Evolutionary conservation across 2,329 filamentous ascomycete genomes (phyloP).

Genomic region (Chaetothyriales sp.): DNA sequence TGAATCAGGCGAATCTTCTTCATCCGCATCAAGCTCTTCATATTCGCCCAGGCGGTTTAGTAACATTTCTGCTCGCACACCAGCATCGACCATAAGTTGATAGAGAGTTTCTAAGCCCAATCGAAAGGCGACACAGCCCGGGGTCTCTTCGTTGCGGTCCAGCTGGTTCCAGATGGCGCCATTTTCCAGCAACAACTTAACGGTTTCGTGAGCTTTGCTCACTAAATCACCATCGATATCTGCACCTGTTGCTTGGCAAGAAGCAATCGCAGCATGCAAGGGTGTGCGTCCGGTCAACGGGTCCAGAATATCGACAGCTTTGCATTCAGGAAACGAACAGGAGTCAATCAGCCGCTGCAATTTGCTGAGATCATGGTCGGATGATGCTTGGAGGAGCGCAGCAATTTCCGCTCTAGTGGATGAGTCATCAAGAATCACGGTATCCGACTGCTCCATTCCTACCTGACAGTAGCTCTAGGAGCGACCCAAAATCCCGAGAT

Average conservation of each 20-base stretch:
- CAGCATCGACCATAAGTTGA: constrained; percentile 71
- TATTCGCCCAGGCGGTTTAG: constrained; percentile 73
- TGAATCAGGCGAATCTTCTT: constrained; percentile 21
- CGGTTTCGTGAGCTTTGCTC: constrained; percentile 44
- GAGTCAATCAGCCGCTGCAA: constrained; percentile 30
- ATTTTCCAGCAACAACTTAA: constrained; percentile 66
- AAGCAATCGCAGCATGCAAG: constrained; percentile 78
- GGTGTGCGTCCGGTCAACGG: constrained; percentile 74
- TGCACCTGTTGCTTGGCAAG: constrained; percentile 36
- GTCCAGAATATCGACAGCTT: constrained; percentile 64
- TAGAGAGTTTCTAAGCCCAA: constrained; percentile 61
- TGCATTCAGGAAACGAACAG: constrained; percentile 24
- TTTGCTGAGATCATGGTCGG: constrained; percentile 52
- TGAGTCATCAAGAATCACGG: background rate
- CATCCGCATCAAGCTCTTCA: constrained; percentile 43
- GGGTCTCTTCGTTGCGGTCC: constrained; percentile 74
- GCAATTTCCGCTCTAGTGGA: constrained; percentile 26
- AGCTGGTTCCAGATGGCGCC: constrained; percentile 98
- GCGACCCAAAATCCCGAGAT: background rate
- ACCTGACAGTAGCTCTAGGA: background rate
- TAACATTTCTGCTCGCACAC: constrained; percentile 77
- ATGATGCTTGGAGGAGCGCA: constrained; percentile 51
- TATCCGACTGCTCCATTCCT: background rate
- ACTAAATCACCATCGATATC: constrained; percentile 13
- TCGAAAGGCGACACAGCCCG: constrained; percentile 66